These are phyloP conservation scores for Russula olivacea DNA, from an alignment of 768 basidiomycete genomes.

Conservation along the genomic window DNA sequence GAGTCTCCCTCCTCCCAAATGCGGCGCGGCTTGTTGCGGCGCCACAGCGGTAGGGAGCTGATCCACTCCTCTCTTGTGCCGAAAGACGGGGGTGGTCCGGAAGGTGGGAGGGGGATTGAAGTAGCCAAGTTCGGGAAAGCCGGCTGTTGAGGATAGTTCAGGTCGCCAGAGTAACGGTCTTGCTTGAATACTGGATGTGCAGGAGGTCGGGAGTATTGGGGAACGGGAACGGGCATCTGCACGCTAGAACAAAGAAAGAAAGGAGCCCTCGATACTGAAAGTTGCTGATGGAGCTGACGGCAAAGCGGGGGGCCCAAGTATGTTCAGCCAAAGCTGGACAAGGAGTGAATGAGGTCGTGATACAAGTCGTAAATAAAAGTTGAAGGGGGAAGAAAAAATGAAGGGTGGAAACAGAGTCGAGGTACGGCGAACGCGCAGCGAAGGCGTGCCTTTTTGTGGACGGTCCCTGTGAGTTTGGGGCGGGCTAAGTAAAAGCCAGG, in stretches of 20 bases:
- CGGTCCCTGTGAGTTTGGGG: constrained; percentile 18
- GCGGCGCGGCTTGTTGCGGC: constrained; percentile 59
- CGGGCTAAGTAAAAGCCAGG: constrained; percentile 14
- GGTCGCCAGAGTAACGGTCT: constrained; percentile 38
- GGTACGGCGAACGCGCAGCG: constrained; percentile 78
- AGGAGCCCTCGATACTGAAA: constrained; percentile 22
- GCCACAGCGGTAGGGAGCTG: constrained; percentile 63
- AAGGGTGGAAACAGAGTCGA: constrained; percentile 26
- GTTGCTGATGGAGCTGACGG: constrained; percentile 31
- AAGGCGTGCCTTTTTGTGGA: constrained; percentile 83
- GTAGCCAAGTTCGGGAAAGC: constrained; percentile 50
- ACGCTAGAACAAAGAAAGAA: constrained; percentile 34
- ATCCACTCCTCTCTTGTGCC: constrained; percentile 70
- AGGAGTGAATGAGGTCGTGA: constrained; percentile 53
- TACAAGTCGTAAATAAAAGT: constrained; percentile 56
- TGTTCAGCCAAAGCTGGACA: constrained; percentile 36
- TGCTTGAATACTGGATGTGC: constrained; percentile 65
- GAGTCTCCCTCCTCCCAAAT: constrained; percentile 55
- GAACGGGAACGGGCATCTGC: constrained; percentile 89
- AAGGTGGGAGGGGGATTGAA: constrained; percentile 54
- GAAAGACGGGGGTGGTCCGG: constrained; percentile 58
- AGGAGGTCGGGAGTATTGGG: constrained; percentile 49
- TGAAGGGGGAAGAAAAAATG: constrained; percentile 29
- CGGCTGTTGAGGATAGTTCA: constrained; percentile 35
- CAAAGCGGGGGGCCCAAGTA: constrained; percentile 35